Conservation (phyloP, 495 filamentous ascomycete genomes). For the Hypoxylon crocopeplum region DNA sequence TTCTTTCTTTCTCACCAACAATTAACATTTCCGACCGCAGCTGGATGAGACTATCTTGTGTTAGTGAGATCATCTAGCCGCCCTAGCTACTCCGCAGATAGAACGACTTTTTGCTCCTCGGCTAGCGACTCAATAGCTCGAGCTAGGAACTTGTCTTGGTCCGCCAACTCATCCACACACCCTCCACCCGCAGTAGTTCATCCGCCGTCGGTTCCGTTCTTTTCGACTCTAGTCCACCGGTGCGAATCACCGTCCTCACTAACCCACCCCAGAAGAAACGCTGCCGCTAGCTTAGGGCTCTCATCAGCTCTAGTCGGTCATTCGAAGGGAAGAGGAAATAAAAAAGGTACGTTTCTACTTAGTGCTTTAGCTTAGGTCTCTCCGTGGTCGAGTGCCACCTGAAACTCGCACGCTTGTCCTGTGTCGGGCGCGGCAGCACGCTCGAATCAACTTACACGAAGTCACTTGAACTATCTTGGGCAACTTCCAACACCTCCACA, state of each 20-base stretch:
- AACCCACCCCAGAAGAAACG: conserved; percentile 36
- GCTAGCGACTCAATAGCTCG: conserved; percentile 39
- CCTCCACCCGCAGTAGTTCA: conserved; percentile 34
- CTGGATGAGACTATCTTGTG: conserved; percentile 18
- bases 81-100: conserved; percentile 30
- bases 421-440: conserved; percentile 20
- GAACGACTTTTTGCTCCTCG: conserved; percentile 15
- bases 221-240: conserved; percentile 33
- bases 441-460: conserved; percentile 35
- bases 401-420: conserved; percentile 22
- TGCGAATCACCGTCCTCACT: conserved; percentile 32
- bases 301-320: conserved; percentile 30
- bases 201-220: conserved; percentile 36
- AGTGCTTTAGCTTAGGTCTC: neutral
- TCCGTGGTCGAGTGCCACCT: conserved; percentile 27
- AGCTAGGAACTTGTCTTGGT: conserved; percentile 22
- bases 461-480: conserved; percentile 15
- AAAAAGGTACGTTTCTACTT: conserved; percentile 22
- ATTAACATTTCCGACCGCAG: neutral
- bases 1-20: conserved; percentile 23
- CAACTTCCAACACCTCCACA: conserved; percentile 10
- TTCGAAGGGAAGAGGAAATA: conserved; percentile 8
- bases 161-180: conserved; percentile 35
- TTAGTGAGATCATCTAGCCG: conserved; percentile 35
- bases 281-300: conserved; percentile 24